These are phyloP conservation scores for Botrytis sinoallii DNA, from an alignment of 2,329 filamentous ascomycete species.

Conservation along the genomic window DNA sequence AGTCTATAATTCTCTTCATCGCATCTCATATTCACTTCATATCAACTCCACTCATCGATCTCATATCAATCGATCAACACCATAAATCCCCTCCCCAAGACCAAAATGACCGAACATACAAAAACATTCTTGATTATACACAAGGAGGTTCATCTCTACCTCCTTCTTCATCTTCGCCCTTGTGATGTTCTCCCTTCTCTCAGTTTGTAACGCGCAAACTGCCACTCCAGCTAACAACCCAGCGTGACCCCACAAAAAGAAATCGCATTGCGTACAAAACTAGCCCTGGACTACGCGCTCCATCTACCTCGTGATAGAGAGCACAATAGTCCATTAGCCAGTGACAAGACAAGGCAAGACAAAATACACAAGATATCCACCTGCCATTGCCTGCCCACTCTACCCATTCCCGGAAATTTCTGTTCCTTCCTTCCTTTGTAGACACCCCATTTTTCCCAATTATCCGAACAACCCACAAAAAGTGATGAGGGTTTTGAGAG, in stretches of 20 bases:
- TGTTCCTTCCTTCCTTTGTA: conserved; percentile 13
- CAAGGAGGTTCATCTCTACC: not conserved
- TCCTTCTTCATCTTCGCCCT: not conserved
- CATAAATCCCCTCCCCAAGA: not conserved
- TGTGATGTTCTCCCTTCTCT: not conserved
- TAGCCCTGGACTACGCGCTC: conserved; percentile 6
- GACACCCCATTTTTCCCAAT: conserved; percentile 14
- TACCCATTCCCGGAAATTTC: not conserved
- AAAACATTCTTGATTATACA: conserved; percentile 19
- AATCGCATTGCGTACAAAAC: conserved; percentile 7
- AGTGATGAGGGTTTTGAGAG: conserved; percentile 1
- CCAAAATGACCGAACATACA: not conserved
- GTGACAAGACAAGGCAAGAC: conserved; percentile 5
- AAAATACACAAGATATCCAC: conserved; percentile 8
- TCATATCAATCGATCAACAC: not conserved
- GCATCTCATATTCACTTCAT: conserved; percentile 5
- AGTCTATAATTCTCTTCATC: conserved; percentile 25
- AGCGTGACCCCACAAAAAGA: conserved; percentile 1
- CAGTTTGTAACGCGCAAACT: not conserved
- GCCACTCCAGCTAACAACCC: not conserved
- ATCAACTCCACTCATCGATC: not conserved
- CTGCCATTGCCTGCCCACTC: not conserved
- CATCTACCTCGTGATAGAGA: conserved; percentile 13
- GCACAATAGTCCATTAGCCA: conserved; percentile 5
- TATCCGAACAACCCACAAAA: conserved; percentile 12